Base-by-base conservation (phyloP, 176 grass and related monocot species). In the Oryza nivara region DNA sequence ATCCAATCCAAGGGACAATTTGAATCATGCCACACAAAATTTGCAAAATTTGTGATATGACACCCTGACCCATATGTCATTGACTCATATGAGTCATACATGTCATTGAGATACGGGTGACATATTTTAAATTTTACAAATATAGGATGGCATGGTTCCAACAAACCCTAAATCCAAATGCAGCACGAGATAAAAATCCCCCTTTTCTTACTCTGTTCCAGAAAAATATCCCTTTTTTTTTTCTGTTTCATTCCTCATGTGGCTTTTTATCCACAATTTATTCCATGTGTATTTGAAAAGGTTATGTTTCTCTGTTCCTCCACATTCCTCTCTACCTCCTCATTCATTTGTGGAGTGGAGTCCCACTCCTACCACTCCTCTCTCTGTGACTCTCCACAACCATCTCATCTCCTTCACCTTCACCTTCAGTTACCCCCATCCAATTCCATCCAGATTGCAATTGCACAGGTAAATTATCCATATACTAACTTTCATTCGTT, bases 381-480 rank as follows among this genome's bases (percentile, higher is more conserved):
- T 61, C 19, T 22, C 19, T 61, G 19, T n/a, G 56, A 61, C 56
- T 61, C 56, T 46, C 74, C 83, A 44, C 43, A 44, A 54, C 40
- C 66, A 23, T n/a, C 79, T 13, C 67, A 38, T 36, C 11, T 36
- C 11, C 26, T 16, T 9, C 43, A 3, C 11, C 11, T 15, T 14
- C 45, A 22, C 11, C 61, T 82, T 47, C 81, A 65, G 44, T 34
- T 46, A 38, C 44, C 32, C 45, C 20, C 7, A 73, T 69, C 67
- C 46, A 74, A n/a, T 38, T 43, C 63, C 14, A 19, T 54, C 45
- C 34, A 66, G 25, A 34, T 52, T 52, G n/a, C 64, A 43, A 34
- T 52, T 52, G n/a, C 64, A 43, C n/a, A 56, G 47, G 22, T 70
- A 9, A 78, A 85, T 36, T 36, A 70, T 11, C 35, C 75, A 32